These are phyloP conservation scores for Malania oleifera DNA, from an alignment of 164 flowering plant species.

Conservation along the genomic window DNA sequence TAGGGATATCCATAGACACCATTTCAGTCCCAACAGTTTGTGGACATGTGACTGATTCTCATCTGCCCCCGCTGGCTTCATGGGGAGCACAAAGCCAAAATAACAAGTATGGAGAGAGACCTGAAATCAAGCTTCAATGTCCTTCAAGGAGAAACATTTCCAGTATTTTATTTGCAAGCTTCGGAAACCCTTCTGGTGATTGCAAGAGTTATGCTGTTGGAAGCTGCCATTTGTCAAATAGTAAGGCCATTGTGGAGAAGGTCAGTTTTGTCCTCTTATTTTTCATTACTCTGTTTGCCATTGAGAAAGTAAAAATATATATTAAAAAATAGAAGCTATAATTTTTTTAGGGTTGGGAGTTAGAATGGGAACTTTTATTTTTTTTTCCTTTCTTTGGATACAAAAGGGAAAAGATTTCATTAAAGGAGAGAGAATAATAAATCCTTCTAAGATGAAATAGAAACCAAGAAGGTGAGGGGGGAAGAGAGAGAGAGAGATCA, in stretches of 20 bases:
- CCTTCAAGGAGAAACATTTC: conserved; percentile 36
- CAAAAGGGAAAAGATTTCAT: too few species aligned
- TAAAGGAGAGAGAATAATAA: too few species aligned
- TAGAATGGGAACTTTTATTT: too few species aligned
- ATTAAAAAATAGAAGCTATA: too few species aligned
- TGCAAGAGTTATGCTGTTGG: conserved; percentile 40
- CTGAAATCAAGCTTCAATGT: conserved; percentile 40
- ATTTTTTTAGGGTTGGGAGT: too few species aligned
- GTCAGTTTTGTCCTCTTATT: conserved; percentile 23
- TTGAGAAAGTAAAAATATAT: too few species aligned
- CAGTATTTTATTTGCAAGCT: conserved; percentile 54
- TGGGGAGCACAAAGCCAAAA: too few species aligned
- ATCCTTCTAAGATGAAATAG: too few species aligned
- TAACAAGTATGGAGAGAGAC: conserved; percentile 13
- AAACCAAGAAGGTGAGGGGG: too few species aligned
- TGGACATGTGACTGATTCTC: conserved; percentile 29
- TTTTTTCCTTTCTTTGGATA: too few species aligned
- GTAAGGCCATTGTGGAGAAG: conserved; percentile 36
- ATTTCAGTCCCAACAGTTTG: conserved; percentile 34
- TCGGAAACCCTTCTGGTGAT: conserved; percentile 53
- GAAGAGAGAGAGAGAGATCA: too few species aligned
- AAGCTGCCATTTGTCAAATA: conserved; percentile 43
- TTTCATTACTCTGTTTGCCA: too few species aligned
- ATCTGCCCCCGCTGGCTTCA: conserved; percentile 26
- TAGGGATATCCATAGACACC: conserved; percentile 43